phyloP scores from a whole-genome alignment of 192 early-diverging fungal genomes.

The Chytriomyces sp. region DNA sequence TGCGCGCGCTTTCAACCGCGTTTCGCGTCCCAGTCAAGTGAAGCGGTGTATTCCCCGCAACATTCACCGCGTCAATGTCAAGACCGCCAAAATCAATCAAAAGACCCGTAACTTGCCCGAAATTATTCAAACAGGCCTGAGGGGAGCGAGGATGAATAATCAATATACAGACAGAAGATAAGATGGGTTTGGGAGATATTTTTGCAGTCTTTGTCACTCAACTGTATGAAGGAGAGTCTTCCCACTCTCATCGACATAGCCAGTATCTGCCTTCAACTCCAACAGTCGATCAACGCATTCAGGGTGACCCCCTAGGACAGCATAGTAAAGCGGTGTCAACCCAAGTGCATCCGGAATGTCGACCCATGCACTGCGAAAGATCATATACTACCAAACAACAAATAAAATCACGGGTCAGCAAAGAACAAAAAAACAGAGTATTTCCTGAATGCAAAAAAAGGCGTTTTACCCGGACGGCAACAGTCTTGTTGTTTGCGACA shows the following conservation, averaged over 20 bases:
- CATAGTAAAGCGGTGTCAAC: constrained; percentile 56
- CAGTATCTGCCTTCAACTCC: constrained; percentile 53
- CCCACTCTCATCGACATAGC: constrained; percentile 54
- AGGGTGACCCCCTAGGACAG: constrained; percentile 40
- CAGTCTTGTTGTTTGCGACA: constrained; percentile 51
- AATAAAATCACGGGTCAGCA: background rate
- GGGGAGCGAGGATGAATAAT: background rate
- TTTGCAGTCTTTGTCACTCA: background rate
- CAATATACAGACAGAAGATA: no score
- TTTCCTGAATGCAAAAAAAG: constrained; percentile 1
- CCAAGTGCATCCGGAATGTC: constrained; percentile 46
- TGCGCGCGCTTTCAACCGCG: constrained; percentile 48
- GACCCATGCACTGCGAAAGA: constrained; percentile 56
- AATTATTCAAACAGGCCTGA: constrained; percentile 53
- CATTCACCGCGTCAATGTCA: constrained; percentile 52
- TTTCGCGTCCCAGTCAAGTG: constrained; percentile 58
- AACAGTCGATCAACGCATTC: constrained; percentile 55
- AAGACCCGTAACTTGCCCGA: constrained; percentile 49
- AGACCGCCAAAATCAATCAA: constrained; percentile 55
- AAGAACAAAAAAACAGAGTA: background rate
- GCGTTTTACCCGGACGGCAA: constrained; percentile 47
- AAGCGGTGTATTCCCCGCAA: constrained; percentile 61
- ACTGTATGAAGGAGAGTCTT: constrained; percentile 56
- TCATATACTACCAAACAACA: constrained; percentile 37
- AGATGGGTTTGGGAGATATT: background rate